Percentiles rank a stretch among this genome's conserved stretches.
Conservation (phyloP, 106 monocot species). For the Vanilla planifolia region DNA sequence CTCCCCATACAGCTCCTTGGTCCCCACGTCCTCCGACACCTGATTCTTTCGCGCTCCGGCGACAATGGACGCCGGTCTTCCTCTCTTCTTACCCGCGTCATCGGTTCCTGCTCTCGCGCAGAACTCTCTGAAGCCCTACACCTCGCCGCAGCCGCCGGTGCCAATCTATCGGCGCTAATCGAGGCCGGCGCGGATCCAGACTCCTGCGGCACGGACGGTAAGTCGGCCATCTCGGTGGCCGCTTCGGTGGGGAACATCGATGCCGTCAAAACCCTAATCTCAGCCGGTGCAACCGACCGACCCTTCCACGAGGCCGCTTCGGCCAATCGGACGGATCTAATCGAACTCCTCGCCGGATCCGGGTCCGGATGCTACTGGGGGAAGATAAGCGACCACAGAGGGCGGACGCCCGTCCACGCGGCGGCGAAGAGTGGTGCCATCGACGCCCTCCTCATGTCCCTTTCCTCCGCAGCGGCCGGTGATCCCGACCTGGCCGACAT, state of each 20-base stretch:
- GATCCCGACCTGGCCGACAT: conserved; percentile 26
- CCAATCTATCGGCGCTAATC: conserved; percentile 16
- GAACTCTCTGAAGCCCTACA: conserved; percentile 17
- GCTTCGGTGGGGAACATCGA: conserved; percentile 15
- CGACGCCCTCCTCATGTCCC: conserved; percentile 15
- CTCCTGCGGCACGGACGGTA: conserved; percentile 7
- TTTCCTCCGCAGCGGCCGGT: conserved; percentile 15
- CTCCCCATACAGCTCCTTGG: conserved; percentile 2
- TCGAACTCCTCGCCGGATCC: conserved; percentile 5
- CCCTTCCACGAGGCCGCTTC: conserved; percentile 24
- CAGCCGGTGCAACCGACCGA: conserved; percentile 19
- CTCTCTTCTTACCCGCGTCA: background rate
- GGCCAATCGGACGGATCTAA: conserved; percentile 10
- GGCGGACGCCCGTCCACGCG: conserved; percentile 25
- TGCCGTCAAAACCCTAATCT: conserved; percentile 12
- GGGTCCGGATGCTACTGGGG: background rate
- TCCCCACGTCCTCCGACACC: background rate
- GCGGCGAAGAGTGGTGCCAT: conserved; percentile 21
- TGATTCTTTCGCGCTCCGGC: background rate
- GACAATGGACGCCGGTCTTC: background rate
- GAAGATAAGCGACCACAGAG: conserved; percentile 5
- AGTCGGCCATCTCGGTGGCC: conserved; percentile 18
- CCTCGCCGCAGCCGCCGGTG: conserved; percentile 9
- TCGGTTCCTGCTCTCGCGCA: conserved; percentile 9
- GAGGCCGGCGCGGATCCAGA: conserved; percentile 22